phyloP scores from a whole-genome alignment of 352 stramenopile genomes.

The Phytophthora citricola region DNA sequence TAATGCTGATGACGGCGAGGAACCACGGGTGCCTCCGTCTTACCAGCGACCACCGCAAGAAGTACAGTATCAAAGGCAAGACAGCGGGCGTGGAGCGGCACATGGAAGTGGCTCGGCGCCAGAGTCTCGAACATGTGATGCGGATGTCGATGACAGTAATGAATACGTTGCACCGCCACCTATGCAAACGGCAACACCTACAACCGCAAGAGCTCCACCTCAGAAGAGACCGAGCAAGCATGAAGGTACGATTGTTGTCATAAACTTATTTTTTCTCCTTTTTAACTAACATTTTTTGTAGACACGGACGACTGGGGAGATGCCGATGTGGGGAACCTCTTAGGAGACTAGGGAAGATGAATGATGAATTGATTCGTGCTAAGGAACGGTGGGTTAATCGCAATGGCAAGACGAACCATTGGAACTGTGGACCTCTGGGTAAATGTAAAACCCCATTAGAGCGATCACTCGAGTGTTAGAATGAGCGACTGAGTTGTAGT shows the following conservation, averaged over 20 bases:
- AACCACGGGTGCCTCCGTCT: slow-evolving; percentile 15
- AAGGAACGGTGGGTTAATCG: slow-evolving; percentile 2
- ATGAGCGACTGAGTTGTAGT: slow-evolving; percentile 15
- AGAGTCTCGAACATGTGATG: slow-evolving; percentile 31
- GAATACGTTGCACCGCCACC: slow-evolving; percentile 51
- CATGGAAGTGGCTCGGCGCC: not conserved
- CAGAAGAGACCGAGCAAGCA: slow-evolving; percentile 56
- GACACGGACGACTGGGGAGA: slow-evolving; percentile 85
- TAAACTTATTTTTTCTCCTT: slow-evolving; percentile 2
- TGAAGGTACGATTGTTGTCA: slow-evolving; percentile 47
- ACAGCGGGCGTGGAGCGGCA: slow-evolving; percentile 25
- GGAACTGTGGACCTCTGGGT: slow-evolving; percentile 1
- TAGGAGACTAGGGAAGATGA: slow-evolving; percentile 56
- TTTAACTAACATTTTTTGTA: slow-evolving; percentile 19
- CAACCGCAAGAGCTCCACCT: slow-evolving; percentile 28
- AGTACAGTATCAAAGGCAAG: slow-evolving; percentile 38
- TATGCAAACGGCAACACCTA: slow-evolving; percentile 45
- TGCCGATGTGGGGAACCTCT: slow-evolving; percentile 77
- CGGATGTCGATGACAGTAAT: slow-evolving; percentile 38
- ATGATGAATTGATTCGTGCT: slow-evolving; percentile 26
- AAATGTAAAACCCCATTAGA: not conserved
- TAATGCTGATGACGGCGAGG: slow-evolving; percentile 25
- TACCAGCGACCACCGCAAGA: slow-evolving; percentile 36
- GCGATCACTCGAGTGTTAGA: slow-evolving; percentile 1
- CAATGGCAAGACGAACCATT: slow-evolving; percentile 30